Percentiles rank a stretch among this genome's conserved stretches.
Conservation (phyloP, 1,284 basidiomycete genomes). For the Apiotrichum mycotoxinovorans region DNA sequence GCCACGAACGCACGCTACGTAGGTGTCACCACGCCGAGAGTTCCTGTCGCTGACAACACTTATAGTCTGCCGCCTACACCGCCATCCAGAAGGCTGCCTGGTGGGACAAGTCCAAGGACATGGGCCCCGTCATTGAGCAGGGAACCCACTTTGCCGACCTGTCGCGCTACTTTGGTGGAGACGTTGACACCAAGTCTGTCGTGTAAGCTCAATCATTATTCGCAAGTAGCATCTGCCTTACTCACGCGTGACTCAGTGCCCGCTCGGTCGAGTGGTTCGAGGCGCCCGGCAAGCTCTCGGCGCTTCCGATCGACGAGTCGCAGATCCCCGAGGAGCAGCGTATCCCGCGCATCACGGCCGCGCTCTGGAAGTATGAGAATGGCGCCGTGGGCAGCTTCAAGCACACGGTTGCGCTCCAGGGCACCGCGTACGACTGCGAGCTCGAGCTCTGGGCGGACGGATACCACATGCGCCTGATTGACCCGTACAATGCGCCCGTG, state of each 20-base stretch:
- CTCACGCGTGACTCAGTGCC: conserved; percentile 48
- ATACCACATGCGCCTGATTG: conserved; percentile 64
- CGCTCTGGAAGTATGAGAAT: conserved; percentile 72
- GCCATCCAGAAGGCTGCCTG: conserved; percentile 85
- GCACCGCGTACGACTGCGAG: conserved; percentile 86
- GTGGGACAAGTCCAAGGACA: conserved; percentile 86
- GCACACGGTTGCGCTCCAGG: conserved; percentile 83
- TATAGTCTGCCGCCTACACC: conserved; percentile 75
- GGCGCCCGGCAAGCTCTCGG: conserved; percentile 77
- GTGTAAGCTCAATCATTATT: background rate
- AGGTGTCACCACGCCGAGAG: background rate
- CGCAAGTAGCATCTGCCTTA: too few relatives aligned
- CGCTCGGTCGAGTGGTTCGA: conserved; percentile 90
- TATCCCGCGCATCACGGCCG: conserved; percentile 49
- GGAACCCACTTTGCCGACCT: conserved; percentile 71
- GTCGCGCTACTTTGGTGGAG: conserved; percentile 96
- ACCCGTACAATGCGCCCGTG: conserved; percentile 70
- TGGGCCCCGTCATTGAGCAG: conserved; percentile 91
- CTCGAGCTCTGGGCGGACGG: conserved; percentile 85
- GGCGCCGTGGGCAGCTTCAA: conserved; percentile 89
- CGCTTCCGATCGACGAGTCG: conserved; percentile 57
- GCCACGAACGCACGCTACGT: conserved; percentile 86
- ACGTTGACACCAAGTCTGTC: conserved; percentile 71
- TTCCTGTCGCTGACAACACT: background rate
- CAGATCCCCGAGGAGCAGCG: conserved; percentile 48